Evolutionary conservation across 1,284 basidiomycete genomes (phyloP), one percentile per base, ranked within the genome.

Genomic region (Boletus albobrunnescens): DNA sequence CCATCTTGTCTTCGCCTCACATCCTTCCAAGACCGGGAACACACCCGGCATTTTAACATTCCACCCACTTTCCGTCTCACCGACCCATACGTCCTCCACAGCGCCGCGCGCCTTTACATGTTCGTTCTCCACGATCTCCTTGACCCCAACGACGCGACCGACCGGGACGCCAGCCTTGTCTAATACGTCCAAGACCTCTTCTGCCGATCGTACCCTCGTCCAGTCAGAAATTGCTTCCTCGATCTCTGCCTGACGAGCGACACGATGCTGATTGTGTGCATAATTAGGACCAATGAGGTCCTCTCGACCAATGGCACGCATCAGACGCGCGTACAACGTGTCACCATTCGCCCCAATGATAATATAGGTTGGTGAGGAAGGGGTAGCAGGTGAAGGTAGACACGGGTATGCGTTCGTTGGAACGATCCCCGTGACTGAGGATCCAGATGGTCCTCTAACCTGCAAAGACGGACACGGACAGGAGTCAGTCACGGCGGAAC

Each of bases 271-370:
- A 59, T 85, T 85, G n/a, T 79, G 76, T 40, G 72, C 68, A 55
- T 77, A 83, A 4, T 58, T 53, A 3, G 78, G 71, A 1, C 81
- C 80, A 2, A 69, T 71, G 50, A 85, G 76, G 63, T 85, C 84
- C 3, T 71, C 55, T 3, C 82, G 76, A 9, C 69, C 74, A 49
- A 86, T 77, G 37, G 71, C 71, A 31, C 60, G 61, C 84, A 86
- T 86, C 51, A 85, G 70, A 5, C 79, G 76, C 46, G 67, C 73
- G 68, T 86, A 86, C 57, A 86, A 75, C 2, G 79, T 75, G 60
- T 85, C 83, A 1, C 80, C 81, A 56, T 86, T 86, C 16, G 79
- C 82, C 27, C 82, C 82, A 56, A 86, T 82, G 53, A 86, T 79
- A 45, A 84, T 70, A 59, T 80, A 85, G 2, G 74, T 70, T 1